Percentiles rank a stretch among this genome's conserved stretches.
Conservation (phyloP, 345 rosid genomes). For the Microcos paniculata region DNA sequence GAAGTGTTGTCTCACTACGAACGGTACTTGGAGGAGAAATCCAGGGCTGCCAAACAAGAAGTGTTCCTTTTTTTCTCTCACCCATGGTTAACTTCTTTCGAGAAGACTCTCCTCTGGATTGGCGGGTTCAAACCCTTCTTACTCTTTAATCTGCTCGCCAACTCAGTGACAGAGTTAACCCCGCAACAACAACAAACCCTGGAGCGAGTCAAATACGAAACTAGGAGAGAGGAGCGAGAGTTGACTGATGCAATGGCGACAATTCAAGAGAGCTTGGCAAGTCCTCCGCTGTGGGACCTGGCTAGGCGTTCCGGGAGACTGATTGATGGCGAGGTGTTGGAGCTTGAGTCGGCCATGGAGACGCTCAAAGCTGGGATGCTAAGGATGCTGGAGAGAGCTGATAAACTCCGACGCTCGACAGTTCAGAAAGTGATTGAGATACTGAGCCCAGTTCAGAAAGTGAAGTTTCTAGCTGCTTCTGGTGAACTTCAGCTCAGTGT, state of each 20-base stretch:
- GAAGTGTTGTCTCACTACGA: conserved; percentile 31
- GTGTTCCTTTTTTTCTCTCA: conserved; percentile 34
- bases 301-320: conserved; percentile 16
- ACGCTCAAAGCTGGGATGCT: conserved; percentile 21
- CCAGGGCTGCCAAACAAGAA: conserved; percentile 14
- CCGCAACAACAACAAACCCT: conserved; percentile 26
- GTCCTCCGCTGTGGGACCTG: conserved; percentile 20
- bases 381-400: conserved; percentile 28
- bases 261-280: conserved; percentile 44
- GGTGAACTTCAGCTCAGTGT: conserved; percentile 29
- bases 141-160: conserved; percentile 26
- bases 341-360: conserved; percentile 26
- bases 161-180: conserved; percentile 18
- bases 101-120: conserved; percentile 35
- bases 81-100: conserved; percentile 44
- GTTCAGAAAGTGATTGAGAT: conserved; percentile 23
- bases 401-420: conserved; percentile 24
- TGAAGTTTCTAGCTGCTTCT: conserved; percentile 31
- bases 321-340: conserved; percentile 17
- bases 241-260: conserved; percentile 36
- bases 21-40: conserved; percentile 31
- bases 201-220: conserved; percentile 22
- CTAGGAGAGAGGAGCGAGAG: conserved; percentile 32
- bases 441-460: conserved; percentile 30
- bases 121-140: conserved; percentile 41